Evolutionary conservation across 164 flowering plant genomes (phyloP), one percentile per base, ranked within the genome.

Genomic region (Magnolia changhungtana): DNA sequence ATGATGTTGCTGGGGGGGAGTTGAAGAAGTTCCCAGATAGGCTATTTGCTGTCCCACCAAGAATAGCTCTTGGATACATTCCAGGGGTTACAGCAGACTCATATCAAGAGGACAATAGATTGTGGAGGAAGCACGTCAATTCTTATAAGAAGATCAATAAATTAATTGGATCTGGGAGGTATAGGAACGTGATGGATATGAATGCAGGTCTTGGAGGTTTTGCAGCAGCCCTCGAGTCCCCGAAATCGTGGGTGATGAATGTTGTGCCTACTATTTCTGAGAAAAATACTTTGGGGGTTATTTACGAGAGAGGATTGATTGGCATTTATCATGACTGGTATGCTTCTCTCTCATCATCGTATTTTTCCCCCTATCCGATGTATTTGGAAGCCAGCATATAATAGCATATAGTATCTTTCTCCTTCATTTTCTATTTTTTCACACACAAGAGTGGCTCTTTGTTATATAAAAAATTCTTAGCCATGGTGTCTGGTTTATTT

Each of bases 241-340:
- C 85, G n/a, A 93, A 90, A 74, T 84, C 86, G 31, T 93, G 98
- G 98, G 96, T 91, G 77, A 93, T 93, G 96, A 93, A 91, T 83
- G 98, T 93, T 67, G 96, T 93, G 73, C 96, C 98, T 19, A 88
- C 90, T 27, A 85, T 84, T 72, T 88, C 94, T 24, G 81, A 84
- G 73, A 81, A 78, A 68, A 88, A 89, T 74, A 90, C 94, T 11
- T 75, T 93, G 59, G 94, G 96, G 73, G 91, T 88, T 77, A 82
- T 93, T 68, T 91, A 86, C 69, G 98, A 91, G 85, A 85, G 98
- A 80, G 98, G 98, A 58, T 80, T 93, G 63, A 87, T 93, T 61
- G 98, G 94, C 72, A 93, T 90, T 20, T 93, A 91, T 85, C 98
- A 93, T 82, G 96, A 93, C 86, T 93, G 98, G 98, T 93, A 86